A percentile compares a stretch with the other conserved stretches of the same genome.
Evolutionary conservation across 257 asterid genomes (phyloP).

Genomic region (Marsdenia floribunda): DNA sequence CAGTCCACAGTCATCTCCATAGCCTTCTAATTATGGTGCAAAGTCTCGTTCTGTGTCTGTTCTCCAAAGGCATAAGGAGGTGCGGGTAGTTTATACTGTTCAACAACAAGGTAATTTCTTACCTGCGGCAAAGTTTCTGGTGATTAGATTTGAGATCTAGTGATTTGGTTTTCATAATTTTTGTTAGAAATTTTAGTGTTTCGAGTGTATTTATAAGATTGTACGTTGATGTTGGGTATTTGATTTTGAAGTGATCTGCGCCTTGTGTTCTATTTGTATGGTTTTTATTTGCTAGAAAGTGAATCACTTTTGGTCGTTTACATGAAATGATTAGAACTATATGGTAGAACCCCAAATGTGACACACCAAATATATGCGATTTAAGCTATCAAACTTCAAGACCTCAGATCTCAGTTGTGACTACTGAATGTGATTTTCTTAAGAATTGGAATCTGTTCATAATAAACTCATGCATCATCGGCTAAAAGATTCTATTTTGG

Average conservation of each 20-base stretch:
- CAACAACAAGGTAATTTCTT: not conserved
- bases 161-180: not conserved
- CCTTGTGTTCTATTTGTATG: not conserved
- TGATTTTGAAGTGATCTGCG: too few relatives aligned
- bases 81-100: not conserved
- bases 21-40: too few relatives aligned
- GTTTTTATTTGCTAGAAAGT: not conserved
- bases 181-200: not conserved
- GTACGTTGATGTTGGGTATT: not conserved
- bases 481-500: slow-evolving; percentile 1
- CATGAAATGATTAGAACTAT: too few relatives aligned
- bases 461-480: not conserved
- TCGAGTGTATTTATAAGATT: not conserved
- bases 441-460: not conserved
- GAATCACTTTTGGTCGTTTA: not conserved
- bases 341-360: not conserved
- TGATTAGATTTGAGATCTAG: slow-evolving; percentile 16
- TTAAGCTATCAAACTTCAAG: not conserved
- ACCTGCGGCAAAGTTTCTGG: not conserved
- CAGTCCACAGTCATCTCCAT: too few relatives aligned
- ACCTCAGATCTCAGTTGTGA: not conserved
- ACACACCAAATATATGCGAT: not conserved
- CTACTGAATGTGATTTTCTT: too few relatives aligned
- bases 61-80: too few relatives aligned
- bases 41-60: too few relatives aligned